Evolutionary conservation across 768 basidiomycete species (phyloP).

Genomic region (Amanita exitialis): DNA sequence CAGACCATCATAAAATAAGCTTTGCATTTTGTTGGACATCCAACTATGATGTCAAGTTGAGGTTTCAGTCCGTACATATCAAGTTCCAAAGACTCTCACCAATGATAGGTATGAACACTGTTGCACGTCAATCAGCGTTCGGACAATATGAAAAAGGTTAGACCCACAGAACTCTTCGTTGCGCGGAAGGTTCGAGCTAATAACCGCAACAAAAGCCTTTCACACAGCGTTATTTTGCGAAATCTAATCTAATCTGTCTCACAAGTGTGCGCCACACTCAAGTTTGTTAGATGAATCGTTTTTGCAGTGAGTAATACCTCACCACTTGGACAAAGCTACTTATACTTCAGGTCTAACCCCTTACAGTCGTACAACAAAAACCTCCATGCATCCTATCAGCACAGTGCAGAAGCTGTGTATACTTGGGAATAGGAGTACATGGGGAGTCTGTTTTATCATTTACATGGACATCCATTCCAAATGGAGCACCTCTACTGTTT

Average conservation of each 20-base stretch:
- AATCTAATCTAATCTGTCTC: background rate
- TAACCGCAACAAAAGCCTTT: background rate
- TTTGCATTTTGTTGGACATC: conserved; percentile 51
- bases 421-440: conserved; percentile 42
- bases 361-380: too few species aligned
- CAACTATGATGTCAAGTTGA: conserved; percentile 33
- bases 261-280: too few species aligned
- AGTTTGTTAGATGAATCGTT: background rate
- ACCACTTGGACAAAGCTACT: too few species aligned
- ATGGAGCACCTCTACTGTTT: conserved; percentile 30
- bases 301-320: background rate
- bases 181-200: background rate
- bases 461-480: conserved; percentile 56
- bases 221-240: background rate
- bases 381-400: too few species aligned
- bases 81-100: conserved; percentile 10
- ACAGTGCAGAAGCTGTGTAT: conserved; percentile 20
- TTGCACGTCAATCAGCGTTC: background rate
- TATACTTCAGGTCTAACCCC: too few species aligned
- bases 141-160: background rate
- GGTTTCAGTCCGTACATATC: background rate
- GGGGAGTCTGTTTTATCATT: too few species aligned
- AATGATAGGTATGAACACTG: conserved; percentile 45
- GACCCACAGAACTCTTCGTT: conserved; percentile 6
- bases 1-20: conserved; percentile 42